phyloP scores from a whole-genome alignment of 1,139 yeast genomes.

The Lodderomyces elongisporus region DNA sequence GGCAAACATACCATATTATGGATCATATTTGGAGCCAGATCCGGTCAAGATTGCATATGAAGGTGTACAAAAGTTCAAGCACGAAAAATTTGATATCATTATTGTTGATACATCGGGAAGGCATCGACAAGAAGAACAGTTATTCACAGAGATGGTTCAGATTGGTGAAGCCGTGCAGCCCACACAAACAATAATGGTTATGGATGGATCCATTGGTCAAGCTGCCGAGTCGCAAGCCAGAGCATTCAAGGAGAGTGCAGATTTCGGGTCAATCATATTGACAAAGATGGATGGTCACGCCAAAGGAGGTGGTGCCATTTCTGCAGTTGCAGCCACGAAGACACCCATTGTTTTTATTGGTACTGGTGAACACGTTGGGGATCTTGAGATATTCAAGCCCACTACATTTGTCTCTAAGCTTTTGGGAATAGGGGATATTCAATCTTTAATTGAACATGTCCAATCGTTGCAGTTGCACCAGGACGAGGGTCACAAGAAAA shows the following conservation, averaged over 20 bases:
- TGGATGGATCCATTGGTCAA: conserved; percentile 97
- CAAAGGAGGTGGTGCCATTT: conserved; percentile 98
- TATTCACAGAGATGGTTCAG: conserved; percentile 93
- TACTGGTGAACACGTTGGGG: conserved; percentile 96
- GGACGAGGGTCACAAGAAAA: conserved; percentile 67
- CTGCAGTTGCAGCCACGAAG: conserved; percentile 95
- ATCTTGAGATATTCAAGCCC: conserved; percentile 88
- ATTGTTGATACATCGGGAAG: conserved; percentile 98
- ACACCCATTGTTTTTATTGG: conserved; percentile 97
- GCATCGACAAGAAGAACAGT: conserved; percentile 89
- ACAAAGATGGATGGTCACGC: conserved; percentile 99
- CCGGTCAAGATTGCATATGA: conserved; percentile 89
- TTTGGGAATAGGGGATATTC: conserved; percentile 93
- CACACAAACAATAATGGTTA: conserved; percentile 92
- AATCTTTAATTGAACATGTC: conserved; percentile 90
- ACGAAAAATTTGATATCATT: conserved; percentile 86
- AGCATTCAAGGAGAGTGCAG: conserved; percentile 89
- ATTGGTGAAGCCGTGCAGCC: conserved; percentile 84
- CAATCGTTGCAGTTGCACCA: conserved; percentile 79
- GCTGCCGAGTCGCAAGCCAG: conserved; percentile 94
- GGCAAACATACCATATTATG: conserved; percentile 90
- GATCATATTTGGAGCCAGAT: conserved; percentile 92
- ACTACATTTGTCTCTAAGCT: conserved; percentile 82
- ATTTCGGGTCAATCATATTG: conserved; percentile 91
- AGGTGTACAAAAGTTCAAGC: conserved; percentile 88